Conservation (phyloP, 2,329 filamentous ascomycete genomes). For the Neofusicoccum sp. region DNA sequence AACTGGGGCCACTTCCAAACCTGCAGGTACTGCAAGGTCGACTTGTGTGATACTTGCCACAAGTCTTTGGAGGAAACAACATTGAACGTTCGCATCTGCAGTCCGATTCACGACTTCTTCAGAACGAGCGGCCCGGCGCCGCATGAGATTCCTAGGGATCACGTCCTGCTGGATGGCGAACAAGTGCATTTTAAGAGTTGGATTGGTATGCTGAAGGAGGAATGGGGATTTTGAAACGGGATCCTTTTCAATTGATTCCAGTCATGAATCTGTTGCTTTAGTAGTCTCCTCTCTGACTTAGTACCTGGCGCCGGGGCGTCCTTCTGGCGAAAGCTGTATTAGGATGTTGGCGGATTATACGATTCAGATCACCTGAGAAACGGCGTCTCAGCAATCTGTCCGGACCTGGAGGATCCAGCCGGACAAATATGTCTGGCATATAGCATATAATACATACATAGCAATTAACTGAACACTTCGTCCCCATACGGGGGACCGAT, state of each 20-base stretch:
- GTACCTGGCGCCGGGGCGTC: neutral
- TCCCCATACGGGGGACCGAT: too few species aligned
- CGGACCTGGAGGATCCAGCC: too few species aligned
- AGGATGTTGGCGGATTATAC: too few species aligned
- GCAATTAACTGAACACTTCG: too few species aligned
- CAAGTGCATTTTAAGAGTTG: slow-evolving; percentile 5
- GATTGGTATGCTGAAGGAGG: slow-evolving; percentile 11
- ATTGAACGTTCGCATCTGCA: neutral
- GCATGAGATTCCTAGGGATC: slow-evolving; percentile 1
- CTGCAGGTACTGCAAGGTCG: slow-evolving; percentile 12
- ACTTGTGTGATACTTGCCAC: slow-evolving; percentile 12
- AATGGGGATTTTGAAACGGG: neutral
- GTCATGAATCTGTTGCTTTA: neutral
- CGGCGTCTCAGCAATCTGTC: too few species aligned
- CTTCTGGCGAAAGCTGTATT: too few species aligned
- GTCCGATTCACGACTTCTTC: slow-evolving; percentile 11
- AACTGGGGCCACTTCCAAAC: slow-evolving; percentile 10
- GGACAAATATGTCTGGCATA: too few species aligned
- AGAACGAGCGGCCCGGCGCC: slow-evolving; percentile 2
- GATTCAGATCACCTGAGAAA: too few species aligned
- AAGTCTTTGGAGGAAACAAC: slow-evolving; percentile 6
- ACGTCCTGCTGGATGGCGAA: slow-evolving; percentile 11
- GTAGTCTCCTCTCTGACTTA: neutral
- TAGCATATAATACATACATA: too few species aligned
- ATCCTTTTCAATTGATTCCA: neutral